phyloP scores from a whole-genome alignment of 305 asterid species.

The Fraxinus sp. region DNA sequence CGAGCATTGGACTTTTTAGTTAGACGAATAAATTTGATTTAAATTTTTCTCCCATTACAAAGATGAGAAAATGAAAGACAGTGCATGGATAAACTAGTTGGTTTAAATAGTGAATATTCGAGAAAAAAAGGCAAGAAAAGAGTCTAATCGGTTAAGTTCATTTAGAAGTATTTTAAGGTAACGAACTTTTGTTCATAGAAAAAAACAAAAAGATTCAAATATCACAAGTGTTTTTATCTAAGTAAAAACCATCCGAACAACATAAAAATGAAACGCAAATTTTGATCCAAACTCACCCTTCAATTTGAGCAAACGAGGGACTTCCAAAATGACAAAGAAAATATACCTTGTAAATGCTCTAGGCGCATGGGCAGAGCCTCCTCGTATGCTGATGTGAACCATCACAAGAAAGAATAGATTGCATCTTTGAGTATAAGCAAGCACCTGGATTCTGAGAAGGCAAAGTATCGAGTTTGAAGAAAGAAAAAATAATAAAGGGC shows the following conservation, averaged over 20 bases:
- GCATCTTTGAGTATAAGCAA: conserved; percentile 51
- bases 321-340: background rate
- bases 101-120: background rate
- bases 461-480: background rate
- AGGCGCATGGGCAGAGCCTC: conserved; percentile 78
- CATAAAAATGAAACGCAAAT: background rate
- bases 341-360: conserved; percentile 15
- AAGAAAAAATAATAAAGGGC: background rate
- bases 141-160: background rate
- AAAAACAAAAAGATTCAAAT: background rate
- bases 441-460: conserved; percentile 62
- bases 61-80: background rate
- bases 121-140: background rate
- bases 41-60: background rate
- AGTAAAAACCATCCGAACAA: background rate
- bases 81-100: background rate
- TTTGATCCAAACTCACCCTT: background rate
- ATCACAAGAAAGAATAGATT: conserved; percentile 55
- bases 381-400: conserved; percentile 69
- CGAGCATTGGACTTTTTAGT: background rate
- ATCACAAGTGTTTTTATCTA: background rate
- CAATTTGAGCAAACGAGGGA: background rate
- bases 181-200: background rate
- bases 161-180: background rate
- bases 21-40: background rate